phyloP scores from a whole-genome alignment of 2,329 filamentous ascomycete genomes.

The Colletotrichum cordylinicola region DNA sequence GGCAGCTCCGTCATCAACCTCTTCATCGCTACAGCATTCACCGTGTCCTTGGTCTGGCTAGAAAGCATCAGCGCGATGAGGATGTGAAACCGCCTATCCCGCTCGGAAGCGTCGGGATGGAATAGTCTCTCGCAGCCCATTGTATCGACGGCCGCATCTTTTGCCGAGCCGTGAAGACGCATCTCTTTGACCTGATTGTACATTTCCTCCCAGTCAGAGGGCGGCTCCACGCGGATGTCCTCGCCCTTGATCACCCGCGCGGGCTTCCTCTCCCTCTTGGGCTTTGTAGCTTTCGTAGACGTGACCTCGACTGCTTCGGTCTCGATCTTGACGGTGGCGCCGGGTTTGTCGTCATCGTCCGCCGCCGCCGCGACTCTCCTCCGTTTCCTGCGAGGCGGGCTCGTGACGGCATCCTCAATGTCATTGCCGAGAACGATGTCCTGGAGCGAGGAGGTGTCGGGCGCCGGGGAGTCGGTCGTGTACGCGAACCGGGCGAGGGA shows the following conservation, averaged over 20 bases:
- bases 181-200: conserved; percentile 82
- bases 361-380: conserved; percentile 43
- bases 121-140: conserved; percentile 92
- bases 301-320: conserved; percentile 35
- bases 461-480: conserved; percentile 26
- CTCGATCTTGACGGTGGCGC: conserved; percentile 39
- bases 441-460: neutral
- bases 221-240: conserved; percentile 57
- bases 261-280: conserved; percentile 48
- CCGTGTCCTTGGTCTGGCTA: conserved; percentile 91
- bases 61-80: conserved; percentile 89
- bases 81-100: conserved; percentile 80
- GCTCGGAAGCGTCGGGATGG: conserved; percentile 50
- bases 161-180: conserved; percentile 62
- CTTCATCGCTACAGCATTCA: conserved; percentile 83
- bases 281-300: conserved; percentile 23
- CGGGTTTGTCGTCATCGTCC: conserved; percentile 32
- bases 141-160: conserved; percentile 89
- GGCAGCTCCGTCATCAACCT: conserved; percentile 77
- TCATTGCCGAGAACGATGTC: conserved; percentile 38
- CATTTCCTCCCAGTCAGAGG: conserved; percentile 82
- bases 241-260: conserved; percentile 45
- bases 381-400: conserved; percentile 45
- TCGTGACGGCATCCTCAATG: conserved; percentile 61
- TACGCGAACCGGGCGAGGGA: conserved; percentile 54